Conservation (phyloP, 2,329 filamentous ascomycete genomes). For the Exophiala sp. region DNA sequence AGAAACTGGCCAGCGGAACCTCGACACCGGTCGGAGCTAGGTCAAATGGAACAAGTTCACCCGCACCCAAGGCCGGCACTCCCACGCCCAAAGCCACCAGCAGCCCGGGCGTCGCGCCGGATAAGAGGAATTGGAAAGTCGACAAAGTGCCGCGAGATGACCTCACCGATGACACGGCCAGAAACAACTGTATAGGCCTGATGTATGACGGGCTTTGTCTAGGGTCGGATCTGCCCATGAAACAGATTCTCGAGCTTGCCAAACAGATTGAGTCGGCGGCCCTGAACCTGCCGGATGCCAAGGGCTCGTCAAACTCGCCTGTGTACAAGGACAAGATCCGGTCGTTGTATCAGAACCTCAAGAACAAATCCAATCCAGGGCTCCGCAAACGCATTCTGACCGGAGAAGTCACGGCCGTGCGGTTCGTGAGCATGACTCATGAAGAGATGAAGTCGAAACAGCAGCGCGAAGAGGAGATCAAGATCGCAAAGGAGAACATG, state of each 20-base stretch:
- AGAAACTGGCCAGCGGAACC: slow-evolving; percentile 30
- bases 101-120: slow-evolving; percentile 48
- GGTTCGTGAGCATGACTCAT: slow-evolving; percentile 79
- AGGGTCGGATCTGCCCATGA: slow-evolving; percentile 55
- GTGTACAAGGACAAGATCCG: slow-evolving; percentile 85
- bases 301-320: slow-evolving; percentile 62
- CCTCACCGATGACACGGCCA: slow-evolving; percentile 60
- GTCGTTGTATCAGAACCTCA: slow-evolving; percentile 89
- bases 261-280: slow-evolving; percentile 73
- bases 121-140: slow-evolving; percentile 74
- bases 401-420: slow-evolving; percentile 63
- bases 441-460: slow-evolving; percentile 87
- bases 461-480: slow-evolving; percentile 67
- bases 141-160: slow-evolving; percentile 65
- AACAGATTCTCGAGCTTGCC: slow-evolving; percentile 60
- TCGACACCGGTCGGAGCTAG: slow-evolving; percentile 34
- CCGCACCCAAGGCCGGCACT: slow-evolving; percentile 41
- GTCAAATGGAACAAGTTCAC: slow-evolving; percentile 51
- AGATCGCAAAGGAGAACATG: slow-evolving; percentile 87
- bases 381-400: slow-evolving; percentile 70
- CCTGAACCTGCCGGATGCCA: slow-evolving; percentile 48
- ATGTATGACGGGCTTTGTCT: slow-evolving; percentile 88
- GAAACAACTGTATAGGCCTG: slow-evolving; percentile 81
- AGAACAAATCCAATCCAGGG: slow-evolving; percentile 77
- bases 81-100: slow-evolving; percentile 33